A percentile compares a stretch with the other conserved stretches of the same genome.
Conservation (phyloP, 257 asterid species). For the Lycium ferocissimum region DNA sequence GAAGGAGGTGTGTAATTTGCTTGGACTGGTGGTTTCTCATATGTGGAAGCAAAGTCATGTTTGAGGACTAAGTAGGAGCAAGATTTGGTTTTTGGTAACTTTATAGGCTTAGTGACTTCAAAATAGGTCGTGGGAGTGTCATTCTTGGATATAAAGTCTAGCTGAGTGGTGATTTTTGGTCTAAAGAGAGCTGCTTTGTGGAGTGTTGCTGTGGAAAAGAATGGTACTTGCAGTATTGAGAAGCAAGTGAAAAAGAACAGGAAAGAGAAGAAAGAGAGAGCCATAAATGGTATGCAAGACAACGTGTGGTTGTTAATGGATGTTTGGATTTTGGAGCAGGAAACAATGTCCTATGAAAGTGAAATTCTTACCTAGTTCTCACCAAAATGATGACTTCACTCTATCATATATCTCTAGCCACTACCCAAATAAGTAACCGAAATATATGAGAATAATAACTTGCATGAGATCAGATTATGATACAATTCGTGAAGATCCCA, state of each 20-base stretch:
- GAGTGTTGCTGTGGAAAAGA: conserved; percentile 42
- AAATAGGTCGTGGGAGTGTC: conserved; percentile 53
- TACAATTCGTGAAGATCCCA: not conserved
- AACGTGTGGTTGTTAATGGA: not conserved
- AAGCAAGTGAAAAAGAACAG: conserved; percentile 36
- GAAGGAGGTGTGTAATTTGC: conserved; percentile 55
- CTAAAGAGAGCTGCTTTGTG: conserved; percentile 35
- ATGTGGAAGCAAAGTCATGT: conserved; percentile 62
- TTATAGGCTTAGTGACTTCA: conserved; percentile 64
- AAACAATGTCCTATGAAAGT: conserved; percentile 18
- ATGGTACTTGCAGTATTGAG: conserved; percentile 34
- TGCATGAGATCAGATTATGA: not conserved
- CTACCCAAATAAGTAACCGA: not conserved
- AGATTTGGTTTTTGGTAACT: conserved; percentile 56
- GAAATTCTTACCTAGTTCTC: not conserved
- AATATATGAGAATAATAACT: not conserved
- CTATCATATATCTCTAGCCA: not conserved
- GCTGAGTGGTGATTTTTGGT: conserved; percentile 31
- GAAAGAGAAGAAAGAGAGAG: conserved; percentile 27
- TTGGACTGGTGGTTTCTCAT: conserved; percentile 60
- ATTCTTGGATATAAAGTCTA: conserved; percentile 9
- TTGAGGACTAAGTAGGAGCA: conserved; percentile 55
- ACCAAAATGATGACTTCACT: conserved; percentile 27
- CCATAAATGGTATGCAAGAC: conserved; percentile 31
- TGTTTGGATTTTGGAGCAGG: not conserved